These are phyloP conservation scores for Phascolomyces articulosus DNA, from an alignment of 371 early-diverging fungal genomes.

Conservation along the genomic window DNA sequence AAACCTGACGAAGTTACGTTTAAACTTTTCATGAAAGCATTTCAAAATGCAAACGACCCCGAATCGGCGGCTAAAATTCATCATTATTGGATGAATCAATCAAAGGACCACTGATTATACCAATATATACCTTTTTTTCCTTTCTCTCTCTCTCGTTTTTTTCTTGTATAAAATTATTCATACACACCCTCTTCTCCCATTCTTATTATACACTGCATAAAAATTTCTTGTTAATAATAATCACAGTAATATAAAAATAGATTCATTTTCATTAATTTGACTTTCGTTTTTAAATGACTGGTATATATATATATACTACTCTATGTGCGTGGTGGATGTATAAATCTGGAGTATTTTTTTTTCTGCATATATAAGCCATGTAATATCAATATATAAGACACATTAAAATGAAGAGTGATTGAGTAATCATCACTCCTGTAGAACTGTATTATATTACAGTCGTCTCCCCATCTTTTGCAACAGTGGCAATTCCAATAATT, in stretches of 20 bases:
- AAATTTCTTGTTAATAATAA: neutral
- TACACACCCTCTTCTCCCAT: neutral
- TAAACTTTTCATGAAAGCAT: conserved; percentile 44
- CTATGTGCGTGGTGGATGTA: no score
- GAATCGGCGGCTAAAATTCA: conserved; percentile 26
- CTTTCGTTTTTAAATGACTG: no score
- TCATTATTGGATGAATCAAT: conserved; percentile 5
- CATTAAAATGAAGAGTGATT: no score
- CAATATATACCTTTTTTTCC: conserved; percentile 9
- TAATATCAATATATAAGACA: no score
- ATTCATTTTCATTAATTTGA: no score
- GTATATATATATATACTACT: no score
- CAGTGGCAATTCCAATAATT: no score
- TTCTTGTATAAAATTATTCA: neutral
- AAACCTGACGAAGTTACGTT: conserved; percentile 34
- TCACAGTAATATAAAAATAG: neutral
- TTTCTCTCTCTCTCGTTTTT: neutral
- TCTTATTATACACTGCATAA: neutral
- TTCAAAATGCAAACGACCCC: conserved; percentile 27
- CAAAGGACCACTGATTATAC: conserved; percentile 8
- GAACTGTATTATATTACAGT: no score
- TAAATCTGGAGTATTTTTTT: no score
- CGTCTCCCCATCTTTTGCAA: no score
- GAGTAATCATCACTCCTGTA: no score
- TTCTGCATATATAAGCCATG: no score